These are phyloP conservation scores for Boletus edulis DNA, from an alignment of 768 basidiomycete species.

Conservation along the genomic window DNA sequence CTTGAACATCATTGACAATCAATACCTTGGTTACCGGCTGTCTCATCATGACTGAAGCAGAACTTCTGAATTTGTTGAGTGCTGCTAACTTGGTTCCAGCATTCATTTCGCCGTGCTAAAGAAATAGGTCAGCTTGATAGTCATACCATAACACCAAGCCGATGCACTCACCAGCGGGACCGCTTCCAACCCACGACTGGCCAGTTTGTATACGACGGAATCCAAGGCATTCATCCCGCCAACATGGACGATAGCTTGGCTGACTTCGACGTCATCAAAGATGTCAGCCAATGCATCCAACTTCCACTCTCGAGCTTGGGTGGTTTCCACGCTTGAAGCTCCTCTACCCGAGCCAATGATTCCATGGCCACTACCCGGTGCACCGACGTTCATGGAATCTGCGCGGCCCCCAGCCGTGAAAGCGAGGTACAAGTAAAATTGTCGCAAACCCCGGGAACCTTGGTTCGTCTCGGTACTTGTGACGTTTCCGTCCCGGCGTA, in stretches of 20 bases:
- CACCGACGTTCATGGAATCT: conserved; percentile 43
- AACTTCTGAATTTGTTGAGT: conserved; percentile 77
- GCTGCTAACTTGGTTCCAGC: conserved; percentile 76
- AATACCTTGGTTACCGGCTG: conserved; percentile 72
- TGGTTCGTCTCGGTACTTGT: conserved; percentile 65
- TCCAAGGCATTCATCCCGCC: conserved; percentile 86
- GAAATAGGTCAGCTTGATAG: conserved; percentile 12
- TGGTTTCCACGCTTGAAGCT: conserved; percentile 75
- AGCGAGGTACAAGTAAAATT: conserved; percentile 95
- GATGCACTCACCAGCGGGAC: conserved; percentile 73
- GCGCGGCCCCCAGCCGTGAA: conserved; percentile 84
- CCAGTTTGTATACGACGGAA: conserved; percentile 86
- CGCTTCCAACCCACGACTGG: conserved; percentile 81
- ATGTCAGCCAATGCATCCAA: conserved; percentile 88
- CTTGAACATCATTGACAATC: conserved; percentile 90
- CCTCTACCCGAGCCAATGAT: conserved; percentile 94
- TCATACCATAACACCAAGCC: not conserved
- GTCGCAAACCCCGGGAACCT: conserved; percentile 81
- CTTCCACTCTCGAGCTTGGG: conserved; percentile 92
- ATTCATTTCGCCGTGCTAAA: conserved; percentile 91
- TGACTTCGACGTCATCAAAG: conserved; percentile 81
- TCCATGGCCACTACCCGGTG: conserved; percentile 63
- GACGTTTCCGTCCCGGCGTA: conserved; percentile 86
- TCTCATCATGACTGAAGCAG: conserved; percentile 54
- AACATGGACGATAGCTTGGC: conserved; percentile 83